Percentiles rank a stretch among this genome's conserved stretches.
Evolutionary conservation across 352 stramenopile species (phyloP).

Genomic region (Hyaloperonospora brassicae): DNA sequence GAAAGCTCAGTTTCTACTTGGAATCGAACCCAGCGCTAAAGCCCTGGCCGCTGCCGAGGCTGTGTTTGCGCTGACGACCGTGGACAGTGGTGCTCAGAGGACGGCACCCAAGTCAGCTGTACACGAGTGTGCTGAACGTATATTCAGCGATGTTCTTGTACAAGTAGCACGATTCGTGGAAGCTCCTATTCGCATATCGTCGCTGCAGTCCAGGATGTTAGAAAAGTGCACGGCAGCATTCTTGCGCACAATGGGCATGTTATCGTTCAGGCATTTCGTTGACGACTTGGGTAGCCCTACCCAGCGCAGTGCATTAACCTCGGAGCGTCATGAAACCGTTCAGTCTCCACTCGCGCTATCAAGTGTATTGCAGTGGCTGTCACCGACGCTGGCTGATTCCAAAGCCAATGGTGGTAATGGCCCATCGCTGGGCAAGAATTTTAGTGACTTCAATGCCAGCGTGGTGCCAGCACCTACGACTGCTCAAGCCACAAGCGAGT

Average conservation of each 20-base stretch:
- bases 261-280: constrained; percentile 72
- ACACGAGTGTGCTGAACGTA: constrained; percentile 69
- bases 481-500: constrained; percentile 24
- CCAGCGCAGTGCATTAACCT: constrained; percentile 28
- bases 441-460: constrained; percentile 35
- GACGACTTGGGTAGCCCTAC: constrained; percentile 36
- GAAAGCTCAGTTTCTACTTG: constrained; percentile 80
- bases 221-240: constrained; percentile 70
- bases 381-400: constrained; percentile 32
- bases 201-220: constrained; percentile 65
- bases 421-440: constrained; percentile 30
- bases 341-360: constrained; percentile 68
- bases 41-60: constrained; percentile 58
- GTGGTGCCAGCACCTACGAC: constrained; percentile 15
- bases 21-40: constrained; percentile 68
- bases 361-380: constrained; percentile 69
- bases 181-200: constrained; percentile 62
- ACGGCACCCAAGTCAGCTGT: constrained; percentile 43
- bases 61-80: constrained; percentile 45
- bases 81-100: constrained; percentile 31
- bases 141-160: constrained; percentile 81
- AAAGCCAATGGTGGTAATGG: constrained; percentile 24
- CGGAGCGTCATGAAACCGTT: constrained; percentile 45
- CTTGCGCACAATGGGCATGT: constrained; percentile 63
- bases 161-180: constrained; percentile 78